These are phyloP conservation scores for Bruguiera parviflora DNA, from an alignment of 345 rosid species.

Conservation along the genomic window DNA sequence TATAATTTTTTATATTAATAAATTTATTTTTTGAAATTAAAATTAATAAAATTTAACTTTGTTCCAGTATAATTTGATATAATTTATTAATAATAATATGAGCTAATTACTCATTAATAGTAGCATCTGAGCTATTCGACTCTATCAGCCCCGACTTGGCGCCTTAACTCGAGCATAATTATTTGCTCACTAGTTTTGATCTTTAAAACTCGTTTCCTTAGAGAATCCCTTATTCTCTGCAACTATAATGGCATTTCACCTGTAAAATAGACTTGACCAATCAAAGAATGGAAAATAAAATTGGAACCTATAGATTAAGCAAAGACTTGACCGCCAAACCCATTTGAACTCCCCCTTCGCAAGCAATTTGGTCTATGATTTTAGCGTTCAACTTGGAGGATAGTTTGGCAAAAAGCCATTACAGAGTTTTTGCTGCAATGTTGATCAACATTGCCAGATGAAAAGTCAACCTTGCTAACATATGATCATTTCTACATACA, in stretches of 20 bases:
- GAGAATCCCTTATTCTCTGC: too few species aligned
- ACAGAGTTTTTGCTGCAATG: conserved; percentile 36
- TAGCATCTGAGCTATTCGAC: too few species aligned
- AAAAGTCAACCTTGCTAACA: conserved; percentile 50
- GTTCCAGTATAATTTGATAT: too few species aligned
- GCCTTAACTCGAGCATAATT: too few species aligned
- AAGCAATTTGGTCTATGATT: conserved; percentile 20
- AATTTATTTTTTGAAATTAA: too few species aligned
- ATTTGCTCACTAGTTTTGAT: too few species aligned
- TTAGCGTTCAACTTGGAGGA: conserved; percentile 25
- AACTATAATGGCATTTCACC: conserved; percentile 23
- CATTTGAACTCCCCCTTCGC: conserved; percentile 16
- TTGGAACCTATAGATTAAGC: neutral
- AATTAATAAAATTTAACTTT: too few species aligned
- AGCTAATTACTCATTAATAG: too few species aligned
- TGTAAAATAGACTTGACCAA: neutral
- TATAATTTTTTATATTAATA: too few species aligned
- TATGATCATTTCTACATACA: conserved; percentile 3
- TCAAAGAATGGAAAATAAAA: neutral
- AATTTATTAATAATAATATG: too few species aligned
- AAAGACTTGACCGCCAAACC: conserved; percentile 16
- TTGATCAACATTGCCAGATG: conserved; percentile 44
- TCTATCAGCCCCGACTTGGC: too few species aligned
- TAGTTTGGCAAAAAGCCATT: conserved; percentile 58
- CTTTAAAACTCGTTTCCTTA: too few species aligned